Percentiles rank a stretch among this genome's conserved stretches.
phyloP scores from a whole-genome alignment of 2,329 filamentous ascomycete species.

The Pseudocercospora crystallina region DNA sequence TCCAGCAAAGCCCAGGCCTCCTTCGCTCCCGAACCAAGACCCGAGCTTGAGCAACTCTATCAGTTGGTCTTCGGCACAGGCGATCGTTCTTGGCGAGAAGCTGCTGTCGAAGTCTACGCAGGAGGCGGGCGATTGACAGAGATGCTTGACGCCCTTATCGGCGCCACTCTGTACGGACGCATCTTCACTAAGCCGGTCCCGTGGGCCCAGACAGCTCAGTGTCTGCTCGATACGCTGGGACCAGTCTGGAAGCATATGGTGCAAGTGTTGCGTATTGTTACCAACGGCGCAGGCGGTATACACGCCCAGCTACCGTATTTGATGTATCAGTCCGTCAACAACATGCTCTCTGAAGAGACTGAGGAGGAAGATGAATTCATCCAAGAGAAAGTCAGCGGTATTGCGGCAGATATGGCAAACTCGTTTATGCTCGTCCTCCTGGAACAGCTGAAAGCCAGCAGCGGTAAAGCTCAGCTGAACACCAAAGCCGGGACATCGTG shows the following conservation, averaged over 20 bases:
- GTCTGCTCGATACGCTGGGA: not conserved
- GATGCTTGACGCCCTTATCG: not conserved
- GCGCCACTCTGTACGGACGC: not conserved
- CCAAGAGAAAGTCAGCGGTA: not conserved
- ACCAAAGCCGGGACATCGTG: not conserved
- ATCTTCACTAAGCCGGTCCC: not conserved
- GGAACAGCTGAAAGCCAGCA: not conserved
- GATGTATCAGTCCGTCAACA: not conserved
- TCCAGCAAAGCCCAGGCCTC: too few species aligned
- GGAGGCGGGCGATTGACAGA: not conserved
- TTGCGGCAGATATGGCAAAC: not conserved
- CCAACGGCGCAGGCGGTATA: too few species aligned
- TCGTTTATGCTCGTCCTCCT: not conserved
- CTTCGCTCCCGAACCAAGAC: not conserved
- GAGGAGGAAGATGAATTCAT: not conserved
- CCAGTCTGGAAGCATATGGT: not conserved
- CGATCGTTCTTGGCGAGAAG: not conserved
- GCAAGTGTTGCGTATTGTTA: too few species aligned
- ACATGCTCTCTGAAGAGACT: not conserved
- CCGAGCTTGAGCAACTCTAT: not conserved
- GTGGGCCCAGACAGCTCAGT: not conserved
- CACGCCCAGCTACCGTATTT: not conserved
- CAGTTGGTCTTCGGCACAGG: not conserved
- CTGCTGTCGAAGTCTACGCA: too few species aligned
- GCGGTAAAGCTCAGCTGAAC: not conserved